phyloP scores from a whole-genome alignment of 305 asterid species.

The Fraxinus baroniana region DNA sequence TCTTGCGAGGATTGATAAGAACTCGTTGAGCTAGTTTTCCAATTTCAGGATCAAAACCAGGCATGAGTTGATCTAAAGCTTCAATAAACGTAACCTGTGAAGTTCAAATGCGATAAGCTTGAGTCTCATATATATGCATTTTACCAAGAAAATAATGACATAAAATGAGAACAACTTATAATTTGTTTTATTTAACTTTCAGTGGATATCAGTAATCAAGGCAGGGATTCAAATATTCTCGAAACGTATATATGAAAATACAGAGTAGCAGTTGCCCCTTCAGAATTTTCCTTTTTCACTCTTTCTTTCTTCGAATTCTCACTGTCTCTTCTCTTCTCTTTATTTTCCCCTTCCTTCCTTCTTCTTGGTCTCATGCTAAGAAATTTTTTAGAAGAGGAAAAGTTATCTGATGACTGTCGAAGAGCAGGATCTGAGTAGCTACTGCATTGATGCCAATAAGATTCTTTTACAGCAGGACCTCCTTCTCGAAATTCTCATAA shows the following conservation, averaged over 20 bases:
- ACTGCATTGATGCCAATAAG: not conserved
- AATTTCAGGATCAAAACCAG: constrained; percentile 96
- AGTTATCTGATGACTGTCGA: not conserved
- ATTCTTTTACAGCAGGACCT: not conserved
- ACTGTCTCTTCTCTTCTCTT: not conserved
- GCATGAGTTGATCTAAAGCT: constrained; percentile 97
- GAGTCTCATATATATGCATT: constrained; percentile 19
- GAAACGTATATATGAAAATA: not conserved
- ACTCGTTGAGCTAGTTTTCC: constrained; percentile 91
- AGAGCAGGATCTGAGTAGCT: not conserved
- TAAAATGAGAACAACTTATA: not conserved
- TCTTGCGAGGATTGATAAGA: constrained; percentile 90
- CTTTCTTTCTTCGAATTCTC: not conserved
- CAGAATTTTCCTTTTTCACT: not conserved
- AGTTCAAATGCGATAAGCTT: constrained; percentile 38
- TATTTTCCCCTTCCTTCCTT: not conserved
- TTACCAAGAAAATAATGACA: constrained; percentile 6
- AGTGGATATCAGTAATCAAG: constrained; percentile 10
- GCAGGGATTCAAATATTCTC: not conserved
- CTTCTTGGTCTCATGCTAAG: not conserved
- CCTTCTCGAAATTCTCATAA: not conserved
- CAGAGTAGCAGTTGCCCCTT: not conserved
- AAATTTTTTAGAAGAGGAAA: not conserved
- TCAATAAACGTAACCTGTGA: constrained; percentile 85
- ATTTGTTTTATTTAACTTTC: not conserved